phyloP scores from a whole-genome alignment of 306 rosid genomes.

The Abrus precatorius region DNA sequence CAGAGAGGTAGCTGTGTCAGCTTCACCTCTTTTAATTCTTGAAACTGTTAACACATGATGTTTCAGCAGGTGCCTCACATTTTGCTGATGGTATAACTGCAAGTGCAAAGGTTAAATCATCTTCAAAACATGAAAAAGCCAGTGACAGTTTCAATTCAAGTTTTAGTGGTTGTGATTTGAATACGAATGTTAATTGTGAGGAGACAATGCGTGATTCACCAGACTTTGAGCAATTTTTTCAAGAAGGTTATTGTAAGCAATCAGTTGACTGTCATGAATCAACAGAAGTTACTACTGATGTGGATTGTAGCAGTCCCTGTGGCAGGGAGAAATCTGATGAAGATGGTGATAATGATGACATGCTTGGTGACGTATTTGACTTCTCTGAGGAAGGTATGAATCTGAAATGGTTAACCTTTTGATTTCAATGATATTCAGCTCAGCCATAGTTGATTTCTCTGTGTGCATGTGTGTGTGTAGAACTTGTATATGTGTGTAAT shows the following conservation, averaged over 20 bases:
- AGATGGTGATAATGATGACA: constrained; percentile 75
- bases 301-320: constrained; percentile 75
- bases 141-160: constrained; percentile 65
- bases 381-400: constrained; percentile 90
- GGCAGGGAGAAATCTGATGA: constrained; percentile 84
- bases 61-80: constrained; percentile 52
- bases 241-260: constrained; percentile 85
- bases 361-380: constrained; percentile 87
- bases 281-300: constrained; percentile 67
- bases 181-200: constrained; percentile 70
- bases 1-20: constrained; percentile 54
- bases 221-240: constrained; percentile 76
- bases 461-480: neutral
- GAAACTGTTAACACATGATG: constrained; percentile 52
- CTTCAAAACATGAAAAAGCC: constrained; percentile 54
- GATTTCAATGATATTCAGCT: constrained; percentile 37
- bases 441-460: neutral
- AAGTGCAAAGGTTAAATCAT: constrained; percentile 58
- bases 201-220: constrained; percentile 67
- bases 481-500: neutral
- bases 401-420: constrained; percentile 33
- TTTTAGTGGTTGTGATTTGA: constrained; percentile 67
- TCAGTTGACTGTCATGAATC: constrained; percentile 62
- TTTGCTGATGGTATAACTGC: constrained; percentile 59
- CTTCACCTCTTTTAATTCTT: constrained; percentile 52